Evolutionary conservation across 129 eudicot genomes (phyloP).

Genomic region (Saposhnikovia divaricata): DNA sequence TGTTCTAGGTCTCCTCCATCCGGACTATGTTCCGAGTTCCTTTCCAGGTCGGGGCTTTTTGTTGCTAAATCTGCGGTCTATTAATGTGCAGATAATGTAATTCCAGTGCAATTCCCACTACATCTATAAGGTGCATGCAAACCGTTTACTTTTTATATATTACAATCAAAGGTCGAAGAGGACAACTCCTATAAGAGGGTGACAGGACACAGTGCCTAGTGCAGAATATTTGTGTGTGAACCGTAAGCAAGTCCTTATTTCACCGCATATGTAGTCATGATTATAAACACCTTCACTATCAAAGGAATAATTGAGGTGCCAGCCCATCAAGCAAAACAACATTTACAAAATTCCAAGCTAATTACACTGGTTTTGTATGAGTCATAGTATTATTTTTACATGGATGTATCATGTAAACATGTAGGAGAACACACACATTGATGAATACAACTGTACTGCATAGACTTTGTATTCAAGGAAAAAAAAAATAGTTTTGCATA

Average conservation of each 20-base stretch:
- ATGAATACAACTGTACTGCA: not conserved
- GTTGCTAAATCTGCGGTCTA: not conserved
- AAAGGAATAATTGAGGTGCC: not conserved
- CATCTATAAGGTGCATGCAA: not conserved
- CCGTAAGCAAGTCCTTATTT: not conserved
- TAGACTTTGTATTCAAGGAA: too few species aligned
- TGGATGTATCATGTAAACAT: not conserved
- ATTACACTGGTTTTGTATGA: not conserved
- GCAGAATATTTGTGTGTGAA: slow-evolving; percentile 1
- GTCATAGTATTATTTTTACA: too few species aligned
- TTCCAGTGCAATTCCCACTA: not conserved
- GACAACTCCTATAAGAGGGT: not conserved
- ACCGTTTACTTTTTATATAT: not conserved
- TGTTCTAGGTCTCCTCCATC: not conserved
- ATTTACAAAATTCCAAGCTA: not conserved
- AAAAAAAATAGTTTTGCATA: too few species aligned
- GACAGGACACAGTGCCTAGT: slow-evolving; percentile 4
- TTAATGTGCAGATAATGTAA: not conserved
- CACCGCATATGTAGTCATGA: not conserved
- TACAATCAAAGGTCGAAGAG: not conserved
- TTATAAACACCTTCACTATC: not conserved
- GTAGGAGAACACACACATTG: too few species aligned
- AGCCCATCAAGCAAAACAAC: not conserved
- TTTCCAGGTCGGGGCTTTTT: not conserved
- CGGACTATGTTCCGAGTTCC: not conserved